Base-by-base conservation (phyloP, 139 green algal genomes). In the Pedinophyceae sp. region DNA sequence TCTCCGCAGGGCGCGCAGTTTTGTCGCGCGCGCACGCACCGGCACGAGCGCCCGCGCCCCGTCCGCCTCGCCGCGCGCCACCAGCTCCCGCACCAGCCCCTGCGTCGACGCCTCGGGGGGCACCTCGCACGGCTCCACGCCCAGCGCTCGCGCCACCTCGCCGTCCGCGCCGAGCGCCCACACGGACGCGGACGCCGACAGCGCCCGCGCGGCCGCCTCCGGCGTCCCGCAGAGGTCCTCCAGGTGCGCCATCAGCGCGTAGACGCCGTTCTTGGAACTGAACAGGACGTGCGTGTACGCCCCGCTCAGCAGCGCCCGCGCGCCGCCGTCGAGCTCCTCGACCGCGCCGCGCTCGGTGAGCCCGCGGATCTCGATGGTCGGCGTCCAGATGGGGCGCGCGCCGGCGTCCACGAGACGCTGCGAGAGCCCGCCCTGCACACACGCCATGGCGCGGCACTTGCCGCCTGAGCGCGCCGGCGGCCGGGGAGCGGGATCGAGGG, bases 81-180 rank as follows among this genome's bases (percentile, higher is more conserved):
- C 50, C 51, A 86, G 67, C 66, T 79, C 76, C 38, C 27, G 24
- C 22, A 82, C 79, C 54, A 89, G 66, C 0, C 80, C 80, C 49
- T 43, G 34, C 13, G 34, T 43, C 10, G 10, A 19, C 34, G 34
- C 22, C 22, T 23, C 48, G 48, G 22, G 48, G 4, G 23, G 48
- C 15, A 30, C 23, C 18, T 29, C n/a, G 48, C 48, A 53, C 6
- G 23, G 48, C n/a, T n/a, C n/a, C n/a, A 53, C 23, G 48, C 48
- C n/a, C 6, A n/a, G 13, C 5, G 10, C n/a, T 23, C n/a, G 48
- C 24, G 30, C 22, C 48, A 30, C 48, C 22, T 53, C 23, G 23
- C 22, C 20, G 25, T 53, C 48, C 22, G 48, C 48, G n/a, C 48
- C 48, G 5, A 53, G 13, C 23, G 48, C 48, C 22, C 23, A 53